Evolutionary conservation across 2,329 filamentous ascomycete species (phyloP), one percentile per base, ranked within the genome.

Genomic region (Penicillium sp.): DNA sequence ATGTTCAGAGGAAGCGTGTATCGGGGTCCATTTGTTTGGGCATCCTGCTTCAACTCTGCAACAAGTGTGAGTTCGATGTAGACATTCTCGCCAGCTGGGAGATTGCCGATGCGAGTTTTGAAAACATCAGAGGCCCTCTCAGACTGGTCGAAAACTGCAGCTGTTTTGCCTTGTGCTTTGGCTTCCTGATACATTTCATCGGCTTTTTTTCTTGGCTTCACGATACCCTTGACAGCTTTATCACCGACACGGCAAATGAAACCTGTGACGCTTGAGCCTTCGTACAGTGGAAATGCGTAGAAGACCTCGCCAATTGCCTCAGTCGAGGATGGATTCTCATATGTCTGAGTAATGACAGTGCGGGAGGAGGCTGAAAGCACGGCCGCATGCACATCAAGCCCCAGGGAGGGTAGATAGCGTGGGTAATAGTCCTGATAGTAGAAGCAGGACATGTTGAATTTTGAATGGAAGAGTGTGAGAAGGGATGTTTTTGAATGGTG

Each of bases 1-100:
- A 61, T 57, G 17, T 39, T 45, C 2, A 47, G 37, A 17, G 59
- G 59, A 9, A 61, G 42, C 10, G 52, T 61, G 23, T 59, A 49
- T 26, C 54, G 29, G 33, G 48, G 23, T 7, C 49, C 56, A 15
- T 49, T 43, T 2, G 47, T 59, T 3, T 49, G 46, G n/a, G 43
- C 21, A 40, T 57, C 49, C 4, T 54, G 49, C 23, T 56, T 56
- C 30, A 59, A 45, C 5, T 52, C 46, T 15, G 40, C 43, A 27
- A 53, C 47, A 12, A 55, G 46, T 2, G 46, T 52, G 15, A 61
- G 41, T 26, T 61, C 46, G 3, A 61, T 30, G 6, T 49, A 12
- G 10, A 59, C 54, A 2, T 40, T 44, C 3, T 46, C 54, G 12
- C 49, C 44, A 13, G 46, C 42, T 3, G 56, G 56, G 1, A 61